A percentile compares a stretch with the other conserved stretches of the same genome.
phyloP scores from a whole-genome alignment of 495 filamentous ascomycete genomes.

The Pyrenopolyporus hunteri region DNA sequence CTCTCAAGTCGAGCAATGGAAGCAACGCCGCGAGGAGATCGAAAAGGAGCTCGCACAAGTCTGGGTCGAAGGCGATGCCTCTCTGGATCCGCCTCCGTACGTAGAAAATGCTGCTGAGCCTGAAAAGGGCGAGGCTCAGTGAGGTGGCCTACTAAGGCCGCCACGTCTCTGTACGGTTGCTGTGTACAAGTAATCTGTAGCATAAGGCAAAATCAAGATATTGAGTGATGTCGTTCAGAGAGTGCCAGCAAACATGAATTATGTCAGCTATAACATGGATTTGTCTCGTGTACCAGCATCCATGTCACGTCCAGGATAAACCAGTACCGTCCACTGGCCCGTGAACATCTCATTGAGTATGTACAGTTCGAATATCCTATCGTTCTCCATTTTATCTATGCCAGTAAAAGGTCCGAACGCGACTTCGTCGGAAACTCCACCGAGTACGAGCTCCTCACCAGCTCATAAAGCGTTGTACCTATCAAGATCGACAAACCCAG shows the following conservation, averaged over 20 bases:
- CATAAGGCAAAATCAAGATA: conserved; percentile 6
- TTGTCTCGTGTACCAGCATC: too few relatives aligned
- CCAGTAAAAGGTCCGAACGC: neutral
- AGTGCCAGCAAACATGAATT: neutral
- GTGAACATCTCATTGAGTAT: neutral
- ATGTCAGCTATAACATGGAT: too few relatives aligned
- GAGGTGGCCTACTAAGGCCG: neutral
- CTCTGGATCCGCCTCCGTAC: conserved; percentile 51
- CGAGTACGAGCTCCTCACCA: neutral
- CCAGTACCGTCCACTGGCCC: too few relatives aligned
- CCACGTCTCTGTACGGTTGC: conserved; percentile 10
- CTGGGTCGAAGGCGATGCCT: conserved; percentile 57
- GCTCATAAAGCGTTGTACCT: neutral
- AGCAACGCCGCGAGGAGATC: conserved; percentile 77
- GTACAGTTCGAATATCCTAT: neutral
- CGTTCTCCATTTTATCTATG: neutral
- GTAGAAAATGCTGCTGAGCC: conserved; percentile 31
- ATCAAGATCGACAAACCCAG: conserved; percentile 12
- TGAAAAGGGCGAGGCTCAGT: conserved; percentile 21
- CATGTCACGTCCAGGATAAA: too few relatives aligned
- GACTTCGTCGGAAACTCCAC: neutral
- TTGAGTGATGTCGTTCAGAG: neutral
- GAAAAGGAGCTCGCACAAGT: conserved; percentile 60
- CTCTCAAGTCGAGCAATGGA: conserved; percentile 82
- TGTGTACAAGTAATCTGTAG: conserved; percentile 20